Base-by-base conservation (phyloP, 192 early-diverging fungal species). In the Podochytrium sp. region DNA sequence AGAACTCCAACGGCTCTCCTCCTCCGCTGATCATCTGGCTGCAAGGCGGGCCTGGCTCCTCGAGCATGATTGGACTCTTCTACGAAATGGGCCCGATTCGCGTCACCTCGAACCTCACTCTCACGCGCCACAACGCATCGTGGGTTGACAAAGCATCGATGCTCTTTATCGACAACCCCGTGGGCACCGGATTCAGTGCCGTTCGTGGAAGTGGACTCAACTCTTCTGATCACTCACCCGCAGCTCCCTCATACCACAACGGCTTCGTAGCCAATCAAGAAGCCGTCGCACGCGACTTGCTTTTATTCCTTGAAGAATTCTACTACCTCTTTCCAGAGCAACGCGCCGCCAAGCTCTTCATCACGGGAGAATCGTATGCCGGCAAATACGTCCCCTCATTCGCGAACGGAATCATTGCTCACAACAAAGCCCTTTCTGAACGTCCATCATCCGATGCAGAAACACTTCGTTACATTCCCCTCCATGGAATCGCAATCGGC, bases 11-110 rank as follows among this genome's bases (percentile, higher is more conserved):
- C 47, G 73, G 85, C 39, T 56, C 35, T 6, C 32, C 58, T 34
- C 88, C 93, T 43, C 92, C 93, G 4, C 81, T 94, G 52, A 57
- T 92, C 29, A 70, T 94, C 18, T 91, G 93, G 93, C 77, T 94
- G 16, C 92, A 94, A 79, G 93, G 93, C 61, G 93, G 93, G 3
- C 93, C 93, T 20, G 93, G 92, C 16, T 90, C 87, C 25, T 85
- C 84, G 74, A 90, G 89, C 38, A 92, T 93, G 90, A 92, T 95
- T 62, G 93, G 93, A 2, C 73, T 86, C 40, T 89, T 86, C 56
- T 83, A 89, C 18, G 90, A 94, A 74, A 87, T 90, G 81, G 93
- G 93, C 0, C 93, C 93, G 29, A 71, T 92, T 18, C 78, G 81
- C 1, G 72, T 94, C 25, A 80, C 80, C 27, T 23, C 1, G 27